A percentile compares a stretch with the other conserved stretches of the same genome.
phyloP scores from a whole-genome alignment of 345 rosid genomes.

The Salix suchowensis region DNA sequence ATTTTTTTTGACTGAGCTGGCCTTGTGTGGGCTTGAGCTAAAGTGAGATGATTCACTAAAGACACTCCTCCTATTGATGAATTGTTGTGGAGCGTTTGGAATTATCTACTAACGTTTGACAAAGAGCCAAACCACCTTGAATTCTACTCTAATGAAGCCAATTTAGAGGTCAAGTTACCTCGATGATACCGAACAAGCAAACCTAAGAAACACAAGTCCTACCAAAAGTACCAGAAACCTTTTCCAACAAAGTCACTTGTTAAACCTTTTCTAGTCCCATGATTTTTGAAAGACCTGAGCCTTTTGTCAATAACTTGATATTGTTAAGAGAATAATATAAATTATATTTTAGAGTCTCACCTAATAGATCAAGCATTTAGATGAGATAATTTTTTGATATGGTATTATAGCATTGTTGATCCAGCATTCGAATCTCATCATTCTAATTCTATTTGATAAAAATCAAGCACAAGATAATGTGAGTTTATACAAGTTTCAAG shows the following conservation, averaged over 20 bases:
- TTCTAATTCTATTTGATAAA: no score
- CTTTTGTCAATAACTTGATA: neutral
- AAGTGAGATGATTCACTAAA: neutral
- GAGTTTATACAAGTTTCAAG: no score
- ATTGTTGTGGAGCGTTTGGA: neutral
- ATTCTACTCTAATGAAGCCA: neutral
- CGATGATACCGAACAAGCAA: neutral
- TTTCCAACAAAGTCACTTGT: slow-evolving; percentile 11
- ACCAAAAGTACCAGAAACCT: slow-evolving; percentile 1
- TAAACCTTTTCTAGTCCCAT: slow-evolving; percentile 4
- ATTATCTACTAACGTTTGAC: neutral
- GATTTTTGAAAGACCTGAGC: neutral
- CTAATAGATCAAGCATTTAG: no score
- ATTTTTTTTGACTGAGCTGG: neutral
- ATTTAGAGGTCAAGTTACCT: neutral
- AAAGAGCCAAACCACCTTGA: neutral
- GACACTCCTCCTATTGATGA: neutral
- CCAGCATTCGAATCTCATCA: no score
- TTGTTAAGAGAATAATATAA: no score
- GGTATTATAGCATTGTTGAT: accelerated
- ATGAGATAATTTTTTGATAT: no score
- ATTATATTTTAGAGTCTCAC: accelerated
- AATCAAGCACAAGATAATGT: no score
- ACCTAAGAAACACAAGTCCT: slow-evolving; percentile 5
- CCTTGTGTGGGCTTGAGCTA: neutral